phyloP scores from a whole-genome alignment of 768 basidiomycete genomes.

The Kwoniella sp. region DNA sequence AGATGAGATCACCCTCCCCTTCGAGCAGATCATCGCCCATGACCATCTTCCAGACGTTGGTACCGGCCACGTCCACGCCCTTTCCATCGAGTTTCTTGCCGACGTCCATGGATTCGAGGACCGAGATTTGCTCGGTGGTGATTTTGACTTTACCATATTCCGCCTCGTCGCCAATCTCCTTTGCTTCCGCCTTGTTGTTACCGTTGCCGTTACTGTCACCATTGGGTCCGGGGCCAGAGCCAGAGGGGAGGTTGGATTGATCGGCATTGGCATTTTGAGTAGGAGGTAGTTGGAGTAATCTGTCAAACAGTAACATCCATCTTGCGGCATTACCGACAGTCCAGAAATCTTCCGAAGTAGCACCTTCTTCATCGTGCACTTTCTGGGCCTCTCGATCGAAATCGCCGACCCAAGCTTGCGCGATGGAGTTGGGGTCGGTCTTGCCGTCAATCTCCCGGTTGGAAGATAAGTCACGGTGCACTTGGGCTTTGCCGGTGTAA shows the following conservation, averaged over 20 bases:
- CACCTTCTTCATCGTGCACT: constrained; percentile 38
- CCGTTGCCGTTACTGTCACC: constrained; percentile 9
- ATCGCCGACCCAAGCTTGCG: constrained; percentile 45
- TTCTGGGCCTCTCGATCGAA: constrained; percentile 38
- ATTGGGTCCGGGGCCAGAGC: no score
- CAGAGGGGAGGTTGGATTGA: constrained; percentile 1
- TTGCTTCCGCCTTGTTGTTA: neutral
- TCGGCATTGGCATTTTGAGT: constrained; percentile 5
- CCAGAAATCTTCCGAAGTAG: constrained; percentile 53
- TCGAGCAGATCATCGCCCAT: constrained; percentile 50
- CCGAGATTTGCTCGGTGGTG: constrained; percentile 19
- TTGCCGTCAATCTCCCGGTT: constrained; percentile 21
- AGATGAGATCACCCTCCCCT: constrained; percentile 45
- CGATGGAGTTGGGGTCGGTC: constrained; percentile 46
- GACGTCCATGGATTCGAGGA: constrained; percentile 36
- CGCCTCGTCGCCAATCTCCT: constrained; percentile 14
- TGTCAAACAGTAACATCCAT: constrained; percentile 49
- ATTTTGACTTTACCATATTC: constrained; percentile 5
- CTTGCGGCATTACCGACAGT: constrained; percentile 52
- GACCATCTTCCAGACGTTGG: constrained; percentile 54
- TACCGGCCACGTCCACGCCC: constrained; percentile 19
- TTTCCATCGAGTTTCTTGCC: constrained; percentile 28
- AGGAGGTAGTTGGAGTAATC: constrained; percentile 26
- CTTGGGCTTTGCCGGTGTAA: constrained; percentile 66
- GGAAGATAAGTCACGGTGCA: constrained; percentile 24